phyloP scores from a whole-genome alignment of 768 basidiomycete species.

The Panaeolus cyanescens region DNA sequence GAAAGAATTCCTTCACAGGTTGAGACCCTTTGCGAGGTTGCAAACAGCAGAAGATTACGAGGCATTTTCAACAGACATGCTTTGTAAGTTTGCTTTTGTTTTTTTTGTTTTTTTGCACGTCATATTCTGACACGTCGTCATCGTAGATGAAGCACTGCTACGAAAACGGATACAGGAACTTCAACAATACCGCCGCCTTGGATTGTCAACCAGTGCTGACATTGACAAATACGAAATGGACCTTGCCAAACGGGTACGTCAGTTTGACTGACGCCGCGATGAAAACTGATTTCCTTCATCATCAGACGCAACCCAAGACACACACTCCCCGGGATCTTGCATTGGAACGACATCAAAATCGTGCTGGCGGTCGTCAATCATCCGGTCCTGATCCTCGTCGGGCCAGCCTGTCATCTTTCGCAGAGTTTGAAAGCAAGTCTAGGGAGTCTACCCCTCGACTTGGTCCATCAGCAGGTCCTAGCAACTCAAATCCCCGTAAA shows the following conservation, averaged over 20 bases:
- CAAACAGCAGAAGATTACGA: conserved; percentile 95
- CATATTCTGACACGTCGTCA: conserved; percentile 4
- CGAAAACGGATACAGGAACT: conserved; percentile 90
- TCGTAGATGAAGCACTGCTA: conserved; percentile 81
- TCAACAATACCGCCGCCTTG: conserved; percentile 87
- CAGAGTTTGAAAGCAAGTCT: conserved; percentile 55
- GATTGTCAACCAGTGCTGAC: conserved; percentile 82
- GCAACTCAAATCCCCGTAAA: conserved; percentile 39
- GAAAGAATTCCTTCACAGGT: conserved; percentile 83
- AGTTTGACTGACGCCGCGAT: conserved; percentile 3
- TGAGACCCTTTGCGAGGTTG: conserved; percentile 88
- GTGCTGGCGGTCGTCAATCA: conserved; percentile 53
- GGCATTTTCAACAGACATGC: conserved; percentile 80
- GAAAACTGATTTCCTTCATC: conserved; percentile 7
- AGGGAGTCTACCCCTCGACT: conserved; percentile 65
- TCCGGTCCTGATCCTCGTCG: conserved; percentile 56
- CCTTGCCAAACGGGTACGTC: conserved; percentile 68
- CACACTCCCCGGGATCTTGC: conserved; percentile 55
- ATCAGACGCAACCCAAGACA: conserved; percentile 64
- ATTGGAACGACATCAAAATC: conserved; percentile 53
- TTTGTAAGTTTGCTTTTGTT: conserved; percentile 60
- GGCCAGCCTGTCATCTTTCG: conserved; percentile 39
- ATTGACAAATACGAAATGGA: conserved; percentile 89
- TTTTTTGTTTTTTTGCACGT: neutral
- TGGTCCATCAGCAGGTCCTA: conserved; percentile 34